These are phyloP conservation scores for Ascodesmis nigricans DNA, from an alignment of 495 filamentous ascomycete species.

Conservation along the genomic window DNA sequence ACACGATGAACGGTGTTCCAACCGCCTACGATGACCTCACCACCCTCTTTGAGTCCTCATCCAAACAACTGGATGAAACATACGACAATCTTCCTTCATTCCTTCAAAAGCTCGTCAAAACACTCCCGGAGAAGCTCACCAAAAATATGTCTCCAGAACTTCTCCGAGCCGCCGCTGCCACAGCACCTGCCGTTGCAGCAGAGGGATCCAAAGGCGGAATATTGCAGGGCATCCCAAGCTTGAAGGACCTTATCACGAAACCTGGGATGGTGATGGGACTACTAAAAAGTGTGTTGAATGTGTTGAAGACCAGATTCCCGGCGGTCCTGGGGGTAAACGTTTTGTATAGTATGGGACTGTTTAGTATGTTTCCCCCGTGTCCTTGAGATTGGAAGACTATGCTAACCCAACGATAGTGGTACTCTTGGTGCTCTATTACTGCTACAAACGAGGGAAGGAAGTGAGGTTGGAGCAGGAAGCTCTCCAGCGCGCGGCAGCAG, in stretches of 20 bases:
- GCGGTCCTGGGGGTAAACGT: conserved; percentile 68
- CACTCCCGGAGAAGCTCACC: conserved; percentile 63
- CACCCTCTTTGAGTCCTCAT: conserved; percentile 55
- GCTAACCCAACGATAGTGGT: conserved; percentile 34
- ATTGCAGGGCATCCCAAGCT: conserved; percentile 29
- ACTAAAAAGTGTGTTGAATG: conserved; percentile 66
- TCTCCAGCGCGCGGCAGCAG: neutral
- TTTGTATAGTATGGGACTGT: conserved; percentile 63
- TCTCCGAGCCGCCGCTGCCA: conserved; percentile 23
- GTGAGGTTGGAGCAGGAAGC: conserved; percentile 50
- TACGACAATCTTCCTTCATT: conserved; percentile 58
- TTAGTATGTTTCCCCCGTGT: conserved; percentile 42
- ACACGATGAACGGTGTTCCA: conserved; percentile 75
- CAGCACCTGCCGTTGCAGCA: conserved; percentile 24
- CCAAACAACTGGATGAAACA: conserved; percentile 48
- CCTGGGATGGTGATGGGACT: conserved; percentile 63
- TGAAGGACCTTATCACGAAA: conserved; percentile 67
- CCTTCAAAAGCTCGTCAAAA: conserved; percentile 69
- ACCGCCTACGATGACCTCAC: conserved; percentile 74
- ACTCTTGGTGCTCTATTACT: conserved; percentile 88
- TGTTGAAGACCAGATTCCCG: conserved; percentile 63
- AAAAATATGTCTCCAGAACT: conserved; percentile 54
- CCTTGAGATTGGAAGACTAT: neutral
- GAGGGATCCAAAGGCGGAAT: conserved; percentile 29
- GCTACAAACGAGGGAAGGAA: conserved; percentile 78